Base-by-base conservation (phyloP, 345 rosid species). In the Excoecaria agallocha region DNA sequence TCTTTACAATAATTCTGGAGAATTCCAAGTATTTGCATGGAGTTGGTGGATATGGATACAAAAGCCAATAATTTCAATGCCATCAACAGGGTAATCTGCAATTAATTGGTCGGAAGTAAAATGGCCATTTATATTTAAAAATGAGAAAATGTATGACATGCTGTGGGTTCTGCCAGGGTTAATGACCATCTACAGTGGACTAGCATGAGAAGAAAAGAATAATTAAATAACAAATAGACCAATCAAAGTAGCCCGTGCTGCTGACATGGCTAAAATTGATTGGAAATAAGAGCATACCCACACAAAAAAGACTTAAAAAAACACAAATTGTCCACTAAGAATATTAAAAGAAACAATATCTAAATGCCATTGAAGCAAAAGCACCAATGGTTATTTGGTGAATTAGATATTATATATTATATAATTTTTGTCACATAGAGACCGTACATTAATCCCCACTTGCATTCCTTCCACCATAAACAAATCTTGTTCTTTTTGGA, bases 281-380 rank as follows among this genome's bases (percentile, higher is more conserved):
- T 19, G 46, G 49, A 37, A 8, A 5, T 11, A 61, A 8, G 7
- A 51, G 7, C 15, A 24, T 43, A 48, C 25, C n/a, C 25, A 41
- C 10, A 35, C 11, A 49, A 24, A 25, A 22, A 24, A n/a, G 17
- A 69, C 57, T 30, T 12, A 17, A n/a, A 8, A n/a, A 70, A 70
- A 54, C 56, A 55, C 58, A 17, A 56, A 70, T 56, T 17, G 54
- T 41, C 54, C 41, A 43, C 0, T 19, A 48, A 46, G 48, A 43
- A 13, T 15, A 16, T n/a, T 46, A 15, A 20, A 50, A 52, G 12
- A 12, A 16, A 66, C 61, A 72, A 77, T 37, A 15, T 49, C 10
- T 49, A 66, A 9, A 50, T 68, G 24, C 58, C 70, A 69, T 39
- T 74, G 59, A 62, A 73, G 64, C 64, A 12, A 55, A 61, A 62